Conservation (phyloP, 257 asterid species). For the Ocimum tenuiflorum region DNA sequence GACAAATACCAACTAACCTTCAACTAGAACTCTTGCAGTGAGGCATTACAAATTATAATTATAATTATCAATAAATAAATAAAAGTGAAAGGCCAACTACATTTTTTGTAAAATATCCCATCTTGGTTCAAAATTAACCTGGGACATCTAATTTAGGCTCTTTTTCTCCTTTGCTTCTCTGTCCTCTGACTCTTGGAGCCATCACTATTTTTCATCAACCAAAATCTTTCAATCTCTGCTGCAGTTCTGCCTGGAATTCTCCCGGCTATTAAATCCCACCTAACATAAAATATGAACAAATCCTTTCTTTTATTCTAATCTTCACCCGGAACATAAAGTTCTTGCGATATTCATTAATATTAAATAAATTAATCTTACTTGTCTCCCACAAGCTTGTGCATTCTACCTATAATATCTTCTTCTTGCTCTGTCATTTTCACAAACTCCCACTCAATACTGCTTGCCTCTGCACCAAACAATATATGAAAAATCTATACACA, state of each 20-base stretch:
- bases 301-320: neutral
- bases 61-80: neutral
- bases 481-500: neutral
- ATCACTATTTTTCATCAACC: slow-evolving; percentile 44
- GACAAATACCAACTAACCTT: no score
- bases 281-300: neutral
- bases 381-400: slow-evolving; percentile 71
- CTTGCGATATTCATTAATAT: neutral
- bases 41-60: neutral
- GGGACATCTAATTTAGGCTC: no score
- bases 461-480: slow-evolving; percentile 29
- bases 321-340: neutral
- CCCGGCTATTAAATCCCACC: slow-evolving; percentile 74
- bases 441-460: slow-evolving; percentile 39
- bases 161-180: neutral
- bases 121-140: no score
- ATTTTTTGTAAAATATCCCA: no score
- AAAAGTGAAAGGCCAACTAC: no score
- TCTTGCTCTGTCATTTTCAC: slow-evolving; percentile 52
- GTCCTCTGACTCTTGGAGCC: slow-evolving; percentile 17
- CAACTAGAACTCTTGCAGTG: neutral
- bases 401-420: slow-evolving; percentile 56
- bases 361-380: slow-evolving; percentile 22
- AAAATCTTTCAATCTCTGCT: slow-evolving; percentile 56
- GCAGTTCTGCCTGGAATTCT: slow-evolving; percentile 60